Percentiles rank a stretch among this genome's conserved stretches.
phyloP scores from a whole-genome alignment of 345 rosid genomes.

The Toxicodendron radicans region DNA sequence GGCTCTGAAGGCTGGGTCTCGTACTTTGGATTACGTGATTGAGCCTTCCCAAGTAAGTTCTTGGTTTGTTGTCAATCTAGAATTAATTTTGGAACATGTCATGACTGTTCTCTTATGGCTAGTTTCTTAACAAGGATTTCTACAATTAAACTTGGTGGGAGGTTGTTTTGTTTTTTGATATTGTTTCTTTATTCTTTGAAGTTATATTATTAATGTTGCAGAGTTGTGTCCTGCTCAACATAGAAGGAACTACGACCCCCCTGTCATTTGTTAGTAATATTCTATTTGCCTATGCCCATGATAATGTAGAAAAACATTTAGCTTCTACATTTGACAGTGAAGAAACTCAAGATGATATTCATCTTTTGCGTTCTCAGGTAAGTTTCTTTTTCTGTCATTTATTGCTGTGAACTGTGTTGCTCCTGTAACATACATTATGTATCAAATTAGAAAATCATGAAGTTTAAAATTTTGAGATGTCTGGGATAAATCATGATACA shows the following conservation, averaged over 20 bases:
- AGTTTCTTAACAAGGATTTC: not conserved
- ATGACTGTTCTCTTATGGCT: not conserved
- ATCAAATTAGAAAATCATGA: no score
- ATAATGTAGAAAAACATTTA: slow-evolving; percentile 53
- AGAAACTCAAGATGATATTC: slow-evolving; percentile 51
- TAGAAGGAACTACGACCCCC: slow-evolving; percentile 59
- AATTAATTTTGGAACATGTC: not conserved
- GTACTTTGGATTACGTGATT: slow-evolving; percentile 28
- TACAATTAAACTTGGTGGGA: not conserved
- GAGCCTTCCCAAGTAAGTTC: slow-evolving; percentile 40
- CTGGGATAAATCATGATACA: no score
- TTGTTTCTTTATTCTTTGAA: slow-evolving; percentile 7
- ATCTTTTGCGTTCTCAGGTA: slow-evolving; percentile 46
- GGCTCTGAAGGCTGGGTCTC: slow-evolving; percentile 27
- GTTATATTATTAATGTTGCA: slow-evolving; percentile 23
- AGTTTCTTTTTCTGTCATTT: slow-evolving; percentile 13
- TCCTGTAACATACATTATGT: no score
- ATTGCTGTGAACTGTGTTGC: not conserved
- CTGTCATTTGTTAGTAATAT: slow-evolving; percentile 54
- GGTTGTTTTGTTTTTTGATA: not conserved
- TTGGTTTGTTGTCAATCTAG: not conserved
- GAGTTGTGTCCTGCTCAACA: slow-evolving; percentile 49
- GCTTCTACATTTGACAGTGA: slow-evolving; percentile 45
- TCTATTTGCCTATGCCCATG: slow-evolving; percentile 53
- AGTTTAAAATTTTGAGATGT: no score